phyloP scores from a whole-genome alignment of 106 monocot species.

The Acorus gramineus region DNA sequence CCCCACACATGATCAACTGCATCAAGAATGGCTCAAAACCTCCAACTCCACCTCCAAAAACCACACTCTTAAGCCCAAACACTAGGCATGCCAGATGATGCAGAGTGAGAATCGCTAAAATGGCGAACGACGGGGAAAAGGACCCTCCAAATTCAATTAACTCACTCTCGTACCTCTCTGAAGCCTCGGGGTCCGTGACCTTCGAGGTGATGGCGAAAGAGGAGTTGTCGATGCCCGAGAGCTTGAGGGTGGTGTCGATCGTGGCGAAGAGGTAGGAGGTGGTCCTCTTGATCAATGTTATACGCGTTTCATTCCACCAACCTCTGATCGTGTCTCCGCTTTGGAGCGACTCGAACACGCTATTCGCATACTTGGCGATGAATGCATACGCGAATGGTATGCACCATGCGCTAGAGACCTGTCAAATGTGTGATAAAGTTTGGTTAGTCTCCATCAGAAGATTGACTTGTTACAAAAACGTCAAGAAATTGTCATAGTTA shows the following conservation, averaged over 20 bases:
- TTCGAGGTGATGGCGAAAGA: constrained; percentile 45
- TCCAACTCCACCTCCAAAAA: constrained; percentile 1
- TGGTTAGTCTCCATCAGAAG: too few relatives aligned
- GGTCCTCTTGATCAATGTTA: constrained; percentile 46
- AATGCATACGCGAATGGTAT: constrained; percentile 36
- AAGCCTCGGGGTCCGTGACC: constrained; percentile 33
- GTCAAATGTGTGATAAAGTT: neutral
- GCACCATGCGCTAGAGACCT: constrained; percentile 40
- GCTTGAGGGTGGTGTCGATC: constrained; percentile 33
- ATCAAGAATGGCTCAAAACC: constrained; percentile 14
- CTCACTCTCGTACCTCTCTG: constrained; percentile 43
- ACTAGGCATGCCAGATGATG: constrained; percentile 36
- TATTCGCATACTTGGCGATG: constrained; percentile 7
- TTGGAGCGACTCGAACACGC: constrained; percentile 21
- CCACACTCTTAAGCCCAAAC: constrained; percentile 18
- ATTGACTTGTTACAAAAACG: too few relatives aligned
- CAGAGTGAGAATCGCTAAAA: constrained; percentile 36
- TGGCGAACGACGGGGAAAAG: constrained; percentile 20
- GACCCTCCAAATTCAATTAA: constrained; percentile 55
- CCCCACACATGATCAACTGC: constrained; percentile 38
- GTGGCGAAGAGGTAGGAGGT: constrained; percentile 57
- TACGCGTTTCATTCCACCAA: constrained; percentile 79
- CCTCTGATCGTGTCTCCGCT: constrained; percentile 16
- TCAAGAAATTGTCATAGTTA: too few relatives aligned
- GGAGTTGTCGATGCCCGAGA: constrained; percentile 23